These are phyloP conservation scores for Willaertia magna DNA, from an alignment of 208 protist genomes.

Conservation along the genomic window DNA sequence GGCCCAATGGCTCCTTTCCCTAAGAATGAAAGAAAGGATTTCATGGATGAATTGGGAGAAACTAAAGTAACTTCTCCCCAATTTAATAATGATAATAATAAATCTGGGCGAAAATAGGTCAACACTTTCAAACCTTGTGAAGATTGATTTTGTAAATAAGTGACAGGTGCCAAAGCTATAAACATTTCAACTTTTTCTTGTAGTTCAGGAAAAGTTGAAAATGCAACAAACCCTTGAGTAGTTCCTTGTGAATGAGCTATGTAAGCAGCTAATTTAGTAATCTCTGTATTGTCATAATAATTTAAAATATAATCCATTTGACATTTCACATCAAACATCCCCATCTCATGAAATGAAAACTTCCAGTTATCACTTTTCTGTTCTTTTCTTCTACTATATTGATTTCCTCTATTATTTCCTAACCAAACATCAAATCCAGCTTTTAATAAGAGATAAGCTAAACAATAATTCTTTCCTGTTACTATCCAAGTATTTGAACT, in stretches of 20 bases:
- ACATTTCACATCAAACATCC: constrained; percentile 20
- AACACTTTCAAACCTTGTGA: neutral
- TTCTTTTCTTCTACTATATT: neutral
- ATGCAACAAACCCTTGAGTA: neutral
- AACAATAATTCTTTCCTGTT: neutral
- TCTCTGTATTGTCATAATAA: neutral
- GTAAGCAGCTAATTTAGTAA: too few relatives aligned
- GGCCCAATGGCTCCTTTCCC: neutral
- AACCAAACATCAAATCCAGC: constrained; percentile 29
- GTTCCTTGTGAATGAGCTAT: constrained; percentile 26
- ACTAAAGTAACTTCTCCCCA: neutral
- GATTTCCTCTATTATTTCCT: constrained; percentile 16
- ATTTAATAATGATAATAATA: neutral
- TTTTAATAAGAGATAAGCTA: constrained; percentile 20
- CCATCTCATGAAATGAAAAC: constrained; percentile 15
- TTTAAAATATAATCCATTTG: constrained; percentile 17
- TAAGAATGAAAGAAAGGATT: neutral
- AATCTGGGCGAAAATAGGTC: neutral
- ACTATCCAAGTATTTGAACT: constrained; percentile 15
- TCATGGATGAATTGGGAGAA: neutral
- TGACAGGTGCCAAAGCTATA: neutral
- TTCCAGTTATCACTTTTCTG: neutral
- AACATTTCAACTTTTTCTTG: neutral
- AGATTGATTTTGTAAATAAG: neutral
- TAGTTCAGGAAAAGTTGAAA: neutral